These are phyloP conservation scores for Coniochaeta sp. DNA, from an alignment of 2,329 filamentous ascomycete genomes.

Conservation along the genomic window DNA sequence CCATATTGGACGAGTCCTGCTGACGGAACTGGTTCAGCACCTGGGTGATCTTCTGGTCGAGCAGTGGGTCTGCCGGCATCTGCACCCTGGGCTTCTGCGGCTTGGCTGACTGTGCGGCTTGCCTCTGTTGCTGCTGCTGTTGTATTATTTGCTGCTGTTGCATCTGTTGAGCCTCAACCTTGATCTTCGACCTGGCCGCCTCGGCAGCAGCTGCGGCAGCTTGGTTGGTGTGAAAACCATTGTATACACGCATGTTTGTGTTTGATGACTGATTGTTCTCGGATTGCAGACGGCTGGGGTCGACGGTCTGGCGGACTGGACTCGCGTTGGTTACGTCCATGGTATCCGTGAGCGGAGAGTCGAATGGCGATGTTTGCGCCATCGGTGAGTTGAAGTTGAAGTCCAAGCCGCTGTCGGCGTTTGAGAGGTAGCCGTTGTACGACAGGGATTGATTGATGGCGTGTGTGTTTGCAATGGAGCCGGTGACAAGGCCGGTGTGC, in stretches of 20 bases:
- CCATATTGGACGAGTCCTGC: slow-evolving; percentile 21
- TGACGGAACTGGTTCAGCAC: slow-evolving; percentile 89
- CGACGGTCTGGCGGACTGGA: background rate
- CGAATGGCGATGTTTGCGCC: background rate
- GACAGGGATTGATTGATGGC: slow-evolving; percentile 1
- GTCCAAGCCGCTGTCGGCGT: background rate
- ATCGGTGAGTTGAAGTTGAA: background rate
- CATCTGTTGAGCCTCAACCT: slow-evolving; percentile 60
- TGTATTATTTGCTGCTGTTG: slow-evolving; percentile 56
- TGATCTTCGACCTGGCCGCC: background rate
- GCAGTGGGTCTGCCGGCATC: slow-evolving; percentile 57
- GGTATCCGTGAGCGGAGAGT: background rate
- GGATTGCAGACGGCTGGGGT: background rate
- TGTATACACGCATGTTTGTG: background rate
- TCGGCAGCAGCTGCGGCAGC: slow-evolving; percentile 59
- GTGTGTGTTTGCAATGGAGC: slow-evolving; percentile 38
- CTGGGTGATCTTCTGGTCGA: slow-evolving; percentile 91
- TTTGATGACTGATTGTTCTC: background rate
- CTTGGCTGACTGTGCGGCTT: slow-evolving; percentile 14
- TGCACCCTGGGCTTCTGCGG: slow-evolving; percentile 11
- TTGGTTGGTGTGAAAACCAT: slow-evolving; percentile 57
- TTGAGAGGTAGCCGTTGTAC: background rate
- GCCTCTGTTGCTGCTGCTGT: slow-evolving; percentile 43
- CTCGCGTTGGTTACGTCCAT: background rate
- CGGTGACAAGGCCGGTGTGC: slow-evolving; percentile 85